Conservation (phyloP, 140 eudicot species). For the Flaveria floridana region DNA sequence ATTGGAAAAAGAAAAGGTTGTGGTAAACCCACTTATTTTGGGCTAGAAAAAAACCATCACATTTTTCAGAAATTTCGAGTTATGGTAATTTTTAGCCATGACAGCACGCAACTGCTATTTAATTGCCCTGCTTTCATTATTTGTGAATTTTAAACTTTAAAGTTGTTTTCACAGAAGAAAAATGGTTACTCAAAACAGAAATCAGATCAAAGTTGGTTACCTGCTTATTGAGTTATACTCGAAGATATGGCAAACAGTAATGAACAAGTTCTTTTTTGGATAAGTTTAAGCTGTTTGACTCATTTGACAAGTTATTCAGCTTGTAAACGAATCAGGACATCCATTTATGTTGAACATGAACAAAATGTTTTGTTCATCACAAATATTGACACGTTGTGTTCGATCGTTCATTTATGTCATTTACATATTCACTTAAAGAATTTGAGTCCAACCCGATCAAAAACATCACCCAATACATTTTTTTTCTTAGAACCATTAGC, state of each 20-base stretch:
- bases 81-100: not conserved
- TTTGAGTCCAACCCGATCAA: too few species aligned
- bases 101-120: not conserved
- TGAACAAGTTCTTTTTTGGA: not conserved
- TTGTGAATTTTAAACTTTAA: too few species aligned
- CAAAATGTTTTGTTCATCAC: too few species aligned
- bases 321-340: too few species aligned
- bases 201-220: not conserved
- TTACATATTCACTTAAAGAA: too few species aligned
- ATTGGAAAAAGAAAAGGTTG: not conserved
- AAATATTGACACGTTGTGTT: too few species aligned
- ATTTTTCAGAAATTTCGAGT: not conserved
- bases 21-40: conserved; percentile 1
- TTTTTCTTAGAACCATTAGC: too few species aligned
- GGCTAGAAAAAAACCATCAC: not conserved
- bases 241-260: not conserved
- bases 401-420: too few species aligned
- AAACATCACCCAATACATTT: too few species aligned
- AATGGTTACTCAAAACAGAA: not conserved
- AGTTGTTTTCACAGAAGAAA: not conserved
- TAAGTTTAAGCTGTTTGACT: too few species aligned
- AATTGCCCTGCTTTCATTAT: not conserved
- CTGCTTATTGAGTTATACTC: not conserved
- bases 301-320: too few species aligned
- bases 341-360: too few species aligned